Evolutionary conservation across 139 green algal species (phyloP), one percentile per base, ranked within the genome.

Genomic region (Deuterostichococcus epilithicus): DNA sequence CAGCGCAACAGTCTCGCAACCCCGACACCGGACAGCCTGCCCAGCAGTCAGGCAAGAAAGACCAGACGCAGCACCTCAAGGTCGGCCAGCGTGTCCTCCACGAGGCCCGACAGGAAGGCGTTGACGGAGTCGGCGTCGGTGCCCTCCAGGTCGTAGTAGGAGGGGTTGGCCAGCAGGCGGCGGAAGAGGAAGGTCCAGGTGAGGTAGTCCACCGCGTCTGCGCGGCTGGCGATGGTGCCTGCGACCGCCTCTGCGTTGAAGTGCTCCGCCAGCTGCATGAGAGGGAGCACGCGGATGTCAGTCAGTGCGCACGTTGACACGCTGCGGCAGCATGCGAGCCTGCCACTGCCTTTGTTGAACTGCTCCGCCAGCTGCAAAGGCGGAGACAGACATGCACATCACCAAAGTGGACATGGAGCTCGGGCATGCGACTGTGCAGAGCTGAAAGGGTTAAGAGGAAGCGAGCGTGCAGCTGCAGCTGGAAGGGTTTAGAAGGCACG

Each of bases 111-210:
- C 36, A 98, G 77, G 85, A 88, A 96, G 15, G 39, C 75, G 39
- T 88, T 93, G 58, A 99, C 68, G 0, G 83, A 78, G 18, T 91
- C 90, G 0, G 81, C 67, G 20, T 82, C 83, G 22, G 82, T 88
- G 44, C 60, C 79, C 18, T 91, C 81, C 72, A 98, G 86, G 77
- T 90, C 88, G 78, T 99, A 99, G 89, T 97, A 99, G 71, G 87
- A 91, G 68, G 96, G 96, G 87, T 99, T 99, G 74, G 94, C 88
- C 65, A 83, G 58, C 36, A 84, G 71, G 45, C 82, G 79, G 1
- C 79, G 68, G 83, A 92, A 96, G 76, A 97, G 93, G 85, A 94
- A 98, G 25, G 96, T 98, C 94, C 95, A 99, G 23, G 92, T 98
- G 47, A 99, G 85, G 83, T 97, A 98, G 86, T 98, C 93, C 68